Evolutionary conservation across 305 asterid genomes (phyloP).

Genomic region (Fraxinus velutina): DNA sequence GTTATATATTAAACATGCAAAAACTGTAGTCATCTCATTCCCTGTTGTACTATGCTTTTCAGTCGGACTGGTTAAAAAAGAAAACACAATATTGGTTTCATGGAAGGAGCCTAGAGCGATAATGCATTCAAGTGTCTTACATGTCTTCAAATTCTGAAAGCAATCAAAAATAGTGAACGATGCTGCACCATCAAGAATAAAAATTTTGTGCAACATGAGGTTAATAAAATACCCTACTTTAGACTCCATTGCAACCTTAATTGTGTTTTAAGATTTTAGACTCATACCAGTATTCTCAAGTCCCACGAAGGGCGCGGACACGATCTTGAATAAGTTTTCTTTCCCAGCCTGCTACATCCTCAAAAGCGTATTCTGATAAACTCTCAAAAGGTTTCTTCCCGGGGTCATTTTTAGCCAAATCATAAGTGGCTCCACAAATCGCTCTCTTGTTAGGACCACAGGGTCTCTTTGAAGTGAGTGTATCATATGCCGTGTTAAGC

Average conservation of each 20-base stretch:
- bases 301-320: slow-evolving; percentile 56
- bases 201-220: neutral
- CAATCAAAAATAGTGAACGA: neutral
- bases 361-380: slow-evolving; percentile 66
- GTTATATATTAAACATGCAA: neutral
- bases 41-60: neutral
- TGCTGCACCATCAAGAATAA: neutral
- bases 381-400: slow-evolving; percentile 80
- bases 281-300: slow-evolving; percentile 29
- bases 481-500: slow-evolving; percentile 60
- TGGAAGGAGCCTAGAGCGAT: neutral
- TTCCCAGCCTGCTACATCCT: slow-evolving; percentile 76
- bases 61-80: neutral
- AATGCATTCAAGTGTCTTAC: neutral
- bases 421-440: slow-evolving; percentile 80
- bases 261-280: neutral
- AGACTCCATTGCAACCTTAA: neutral
- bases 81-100: neutral
- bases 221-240: neutral
- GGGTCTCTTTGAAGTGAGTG: slow-evolving; percentile 69
- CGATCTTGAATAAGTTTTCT: slow-evolving; percentile 65
- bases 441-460: slow-evolving; percentile 83
- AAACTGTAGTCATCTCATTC: neutral
- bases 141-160: neutral
- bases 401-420: slow-evolving; percentile 64